Base-by-base conservation (phyloP, 352 stramenopile genomes). In the Phytophthora capsici region DNA sequence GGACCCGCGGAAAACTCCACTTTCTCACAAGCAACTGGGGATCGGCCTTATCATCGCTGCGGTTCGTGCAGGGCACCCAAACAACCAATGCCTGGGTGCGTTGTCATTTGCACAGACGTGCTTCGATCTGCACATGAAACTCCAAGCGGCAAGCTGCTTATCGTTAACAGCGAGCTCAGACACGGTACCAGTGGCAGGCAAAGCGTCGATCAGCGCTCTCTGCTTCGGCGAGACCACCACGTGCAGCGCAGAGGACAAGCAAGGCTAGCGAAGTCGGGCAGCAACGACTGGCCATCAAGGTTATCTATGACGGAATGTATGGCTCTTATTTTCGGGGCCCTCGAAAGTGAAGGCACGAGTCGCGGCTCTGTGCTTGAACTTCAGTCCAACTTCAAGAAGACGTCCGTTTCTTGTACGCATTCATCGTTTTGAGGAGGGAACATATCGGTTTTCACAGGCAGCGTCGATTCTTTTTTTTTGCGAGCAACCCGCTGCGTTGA, bases 361-460 rank as follows among this genome's bases (percentile, higher is more conserved):
- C 40, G 8, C 56, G 63, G 25, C 30, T 66, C 51, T 70, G 63
- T 70, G 41, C 63, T 70, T 60, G 63, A 70, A 69, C 36, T 57
- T 52, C 8, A 14, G 13, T 9, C 20, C 9, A 63, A 57, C 49
- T 63, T 72, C 50, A 72, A 71, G 26, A 16, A 44, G 26, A 30
- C 6, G 36, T 13, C 36, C 13, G 4, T 9, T 17, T 19, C 13
- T 9, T 41, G 36, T 41, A 8, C 16, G 3, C n/a, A 3, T 19
- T 9, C 4, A 41, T 41, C 36, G 10, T 19, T 41, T 41, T 41
- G 4, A 41, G 1, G 8, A 41, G 36, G 36, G 36, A 41, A 0
- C 3, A 2, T 20, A 41, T 41, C 36, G 36, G 16, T 20, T 41
- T 41, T 13, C 0, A 6, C 16, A 19, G 36, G 36, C 5, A 8